Base-by-base conservation (phyloP, 2,329 filamentous ascomycete species). In the Zopfia rhizophila region DNA sequence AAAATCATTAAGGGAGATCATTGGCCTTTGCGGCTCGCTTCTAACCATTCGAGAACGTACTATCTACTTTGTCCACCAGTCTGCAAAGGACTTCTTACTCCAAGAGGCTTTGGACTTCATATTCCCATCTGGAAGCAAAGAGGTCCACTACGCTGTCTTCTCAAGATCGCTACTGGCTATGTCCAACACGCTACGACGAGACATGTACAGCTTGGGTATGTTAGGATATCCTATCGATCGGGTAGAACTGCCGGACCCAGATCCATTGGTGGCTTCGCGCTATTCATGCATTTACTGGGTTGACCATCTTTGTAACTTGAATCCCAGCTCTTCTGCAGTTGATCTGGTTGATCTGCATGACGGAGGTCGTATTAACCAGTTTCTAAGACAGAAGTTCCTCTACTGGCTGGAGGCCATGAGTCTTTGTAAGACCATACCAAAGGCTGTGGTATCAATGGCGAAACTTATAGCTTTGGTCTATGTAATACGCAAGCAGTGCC, bases 11-110 rank as follows among this genome's bases (percentile, higher is more conserved):
- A 6, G 32, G 19, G 42, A 68, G 3, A 47, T 73, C 4, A 58
- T 77, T 10, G 28, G 43, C 1, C n/a, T 43, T 3, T 78, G 72
- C 47, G 70, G 72, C 17, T 78, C 70, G 6, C 74, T 78, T 39
- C 51, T 78, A 0, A 72, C 61, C 2, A 11, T 74, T 19, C 60
- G 56, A 17, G 41, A 71, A 0, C 40, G 27, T 1, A 47, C 23
- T 0, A 28, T 77, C 7, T n/a, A n/a, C n/a, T n/a, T n/a, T n/a
- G n/a, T n/a, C n/a, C n/a, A n/a, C n/a, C n/a, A n/a, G n/a, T n/a
- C n/a, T n/a, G n/a, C n/a, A n/a, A n/a, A n/a, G n/a, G n/a, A n/a
- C n/a, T n/a, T n/a, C n/a, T n/a, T n/a, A 67, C 16, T 46, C 7
- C 21, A 54, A 12, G 38, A 57, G 6, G 54, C 48, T 30, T 38